phyloP scores from a whole-genome alignment of 495 filamentous ascomycete genomes.

The Aspergillus nanangensis region DNA sequence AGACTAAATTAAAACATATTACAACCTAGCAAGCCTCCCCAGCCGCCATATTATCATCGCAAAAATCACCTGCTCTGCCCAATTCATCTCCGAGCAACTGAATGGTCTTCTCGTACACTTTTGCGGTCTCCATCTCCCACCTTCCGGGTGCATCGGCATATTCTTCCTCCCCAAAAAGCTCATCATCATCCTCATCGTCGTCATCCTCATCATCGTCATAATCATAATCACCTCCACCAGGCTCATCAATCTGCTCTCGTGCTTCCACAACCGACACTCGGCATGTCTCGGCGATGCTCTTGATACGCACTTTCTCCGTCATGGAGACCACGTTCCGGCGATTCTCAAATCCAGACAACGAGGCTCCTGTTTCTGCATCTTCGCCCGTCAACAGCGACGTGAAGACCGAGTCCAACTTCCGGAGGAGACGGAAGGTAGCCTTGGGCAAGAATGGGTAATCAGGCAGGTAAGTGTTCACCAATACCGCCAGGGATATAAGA shows the following conservation, averaged over 20 bases:
- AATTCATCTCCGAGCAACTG: conserved; percentile 62
- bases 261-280: conserved; percentile 60
- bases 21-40: conserved; percentile 2
- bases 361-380: conserved; percentile 59
- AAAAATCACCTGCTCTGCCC: conserved; percentile 27
- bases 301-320: conserved; percentile 77
- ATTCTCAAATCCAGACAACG: conserved; percentile 61
- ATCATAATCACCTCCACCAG: conserved; percentile 30
- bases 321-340: conserved; percentile 47
- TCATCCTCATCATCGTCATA: conserved; percentile 34
- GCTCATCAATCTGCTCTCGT: conserved; percentile 29
- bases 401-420: conserved; percentile 77
- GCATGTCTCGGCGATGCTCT: conserved; percentile 67
- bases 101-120: conserved; percentile 75
- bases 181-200: conserved; percentile 21
- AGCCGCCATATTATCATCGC: conserved; percentile 14
- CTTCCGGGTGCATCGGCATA: conserved; percentile 18
- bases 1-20: too few species aligned
- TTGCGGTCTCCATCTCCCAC: conserved; percentile 65
- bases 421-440: conserved; percentile 61
- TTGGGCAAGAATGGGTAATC: conserved; percentile 62
- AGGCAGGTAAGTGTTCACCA: conserved; percentile 59
- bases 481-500: conserved; percentile 68
- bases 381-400: conserved; percentile 62
- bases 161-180: conserved; percentile 23